These are phyloP conservation scores for Colletotrichum sp. DNA, from an alignment of 2,329 filamentous ascomycete genomes.

Conservation along the genomic window DNA sequence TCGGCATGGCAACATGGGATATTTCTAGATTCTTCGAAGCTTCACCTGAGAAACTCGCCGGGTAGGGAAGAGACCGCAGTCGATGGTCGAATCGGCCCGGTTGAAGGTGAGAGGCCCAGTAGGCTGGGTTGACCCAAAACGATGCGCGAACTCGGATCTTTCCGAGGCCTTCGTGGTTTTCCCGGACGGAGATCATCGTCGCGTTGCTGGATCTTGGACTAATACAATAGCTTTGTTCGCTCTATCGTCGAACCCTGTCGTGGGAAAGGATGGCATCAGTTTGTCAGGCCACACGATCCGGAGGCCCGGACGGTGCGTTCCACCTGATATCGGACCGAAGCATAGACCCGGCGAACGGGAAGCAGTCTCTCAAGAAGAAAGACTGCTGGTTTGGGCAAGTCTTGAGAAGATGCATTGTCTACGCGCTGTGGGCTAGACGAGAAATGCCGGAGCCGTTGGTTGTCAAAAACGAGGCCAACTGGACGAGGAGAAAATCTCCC, in stretches of 20 bases:
- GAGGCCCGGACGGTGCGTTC: not conserved
- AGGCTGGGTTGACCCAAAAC: not conserved
- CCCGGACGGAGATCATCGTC: not conserved
- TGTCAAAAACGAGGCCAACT: not conserved
- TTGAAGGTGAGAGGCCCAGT: not conserved
- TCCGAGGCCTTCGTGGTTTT: not conserved
- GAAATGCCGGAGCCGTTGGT: not conserved
- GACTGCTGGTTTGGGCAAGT: not conserved
- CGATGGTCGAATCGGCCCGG: not conserved
- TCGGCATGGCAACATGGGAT: not conserved
- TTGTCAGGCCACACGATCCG: not conserved
- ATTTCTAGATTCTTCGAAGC: not conserved
- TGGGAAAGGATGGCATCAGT: not conserved
- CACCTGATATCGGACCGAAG: not conserved
- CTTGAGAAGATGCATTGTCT: not conserved
- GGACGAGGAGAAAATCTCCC: not conserved
- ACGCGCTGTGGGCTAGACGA: not conserved
- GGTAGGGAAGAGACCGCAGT: not conserved
- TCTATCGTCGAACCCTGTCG: not conserved
- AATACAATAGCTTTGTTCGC: not conserved
- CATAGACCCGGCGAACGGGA: not conserved
- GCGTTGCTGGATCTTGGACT: not conserved
- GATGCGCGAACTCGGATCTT: not conserved
- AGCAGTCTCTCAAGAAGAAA: not conserved
- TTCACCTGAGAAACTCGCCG: not conserved